Conservation (phyloP, 495 filamentous ascomycete species). For the Chaetomidium leptoderma region DNA sequence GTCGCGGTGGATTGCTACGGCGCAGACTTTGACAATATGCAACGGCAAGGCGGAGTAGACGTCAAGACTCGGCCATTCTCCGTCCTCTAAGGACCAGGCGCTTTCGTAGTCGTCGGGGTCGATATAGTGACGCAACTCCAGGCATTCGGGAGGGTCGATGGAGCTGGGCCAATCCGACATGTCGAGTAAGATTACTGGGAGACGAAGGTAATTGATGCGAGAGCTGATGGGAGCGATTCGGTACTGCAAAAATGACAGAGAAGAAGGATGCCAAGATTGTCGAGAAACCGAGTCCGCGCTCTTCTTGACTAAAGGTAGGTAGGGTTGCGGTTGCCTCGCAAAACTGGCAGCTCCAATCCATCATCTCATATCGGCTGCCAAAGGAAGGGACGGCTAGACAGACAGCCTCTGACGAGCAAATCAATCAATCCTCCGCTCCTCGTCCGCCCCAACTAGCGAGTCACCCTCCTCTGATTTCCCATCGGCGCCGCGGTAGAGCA, state of each 20-base stretch:
- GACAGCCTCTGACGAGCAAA: neutral
- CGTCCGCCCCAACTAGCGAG: conserved; percentile 35
- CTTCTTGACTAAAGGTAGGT: too few species aligned
- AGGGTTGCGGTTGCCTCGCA: neutral
- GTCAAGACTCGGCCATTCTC: neutral
- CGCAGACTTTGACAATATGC: conserved; percentile 52
- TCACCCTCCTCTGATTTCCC: conserved; percentile 34
- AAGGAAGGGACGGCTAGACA: neutral
- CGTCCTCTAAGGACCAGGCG: neutral
- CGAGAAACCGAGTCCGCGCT: too few species aligned
- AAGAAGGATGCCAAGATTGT: too few species aligned
- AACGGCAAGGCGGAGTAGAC: neutral
- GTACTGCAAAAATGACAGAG: too few species aligned
- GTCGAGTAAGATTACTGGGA: neutral
- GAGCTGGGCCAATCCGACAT: conserved; percentile 5
- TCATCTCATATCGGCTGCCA: neutral
- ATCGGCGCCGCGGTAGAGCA: conserved; percentile 55
- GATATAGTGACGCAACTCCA: neutral
- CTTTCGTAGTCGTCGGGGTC: neutral
- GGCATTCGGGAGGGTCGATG: neutral
- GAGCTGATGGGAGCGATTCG: neutral
- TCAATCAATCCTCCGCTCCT: conserved; percentile 35
- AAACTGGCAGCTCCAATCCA: neutral
- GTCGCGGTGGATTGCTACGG: conserved; percentile 50
- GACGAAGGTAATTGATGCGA: neutral